phyloP scores from a whole-genome alignment of 257 asterid genomes.

The Solanum tarapatanum region DNA sequence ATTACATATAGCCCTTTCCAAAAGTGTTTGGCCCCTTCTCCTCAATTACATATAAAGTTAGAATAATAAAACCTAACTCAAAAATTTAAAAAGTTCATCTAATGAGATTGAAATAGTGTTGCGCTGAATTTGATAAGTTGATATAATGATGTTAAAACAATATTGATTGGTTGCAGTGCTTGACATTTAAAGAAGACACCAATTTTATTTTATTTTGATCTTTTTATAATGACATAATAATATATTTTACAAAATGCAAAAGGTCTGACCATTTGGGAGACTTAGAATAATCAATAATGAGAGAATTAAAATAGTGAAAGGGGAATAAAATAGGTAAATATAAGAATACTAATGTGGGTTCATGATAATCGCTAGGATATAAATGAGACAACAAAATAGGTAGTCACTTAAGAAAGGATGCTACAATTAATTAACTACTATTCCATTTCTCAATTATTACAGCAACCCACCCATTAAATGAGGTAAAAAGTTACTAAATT shows the following conservation, averaged over 20 bases:
- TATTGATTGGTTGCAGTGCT: not conserved
- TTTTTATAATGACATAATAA: not conserved
- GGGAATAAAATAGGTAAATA: not conserved
- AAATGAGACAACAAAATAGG: not conserved
- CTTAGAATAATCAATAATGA: not conserved
- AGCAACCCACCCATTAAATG: not conserved
- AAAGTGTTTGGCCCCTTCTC: not conserved
- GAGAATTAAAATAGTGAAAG: not conserved
- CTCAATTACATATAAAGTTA: not conserved
- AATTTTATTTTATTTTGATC: not conserved
- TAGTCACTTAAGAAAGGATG: not conserved
- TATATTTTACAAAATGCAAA: not conserved
- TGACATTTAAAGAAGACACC: not conserved
- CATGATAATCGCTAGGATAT: not conserved
- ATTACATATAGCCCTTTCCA: not conserved
- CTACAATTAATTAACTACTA: not conserved
- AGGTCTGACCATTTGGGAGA: not conserved
- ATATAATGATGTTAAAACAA: not conserved
- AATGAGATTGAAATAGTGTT: not conserved
- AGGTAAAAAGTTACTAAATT: not conserved
- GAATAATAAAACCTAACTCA: not conserved
- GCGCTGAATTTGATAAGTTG: not conserved
- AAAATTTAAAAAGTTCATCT: not conserved
- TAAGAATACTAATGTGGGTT: not conserved
- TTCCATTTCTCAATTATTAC: not conserved